Conservation (phyloP, 2,329 filamentous ascomycete genomes). For the Apiospora saccharicola region DNA sequence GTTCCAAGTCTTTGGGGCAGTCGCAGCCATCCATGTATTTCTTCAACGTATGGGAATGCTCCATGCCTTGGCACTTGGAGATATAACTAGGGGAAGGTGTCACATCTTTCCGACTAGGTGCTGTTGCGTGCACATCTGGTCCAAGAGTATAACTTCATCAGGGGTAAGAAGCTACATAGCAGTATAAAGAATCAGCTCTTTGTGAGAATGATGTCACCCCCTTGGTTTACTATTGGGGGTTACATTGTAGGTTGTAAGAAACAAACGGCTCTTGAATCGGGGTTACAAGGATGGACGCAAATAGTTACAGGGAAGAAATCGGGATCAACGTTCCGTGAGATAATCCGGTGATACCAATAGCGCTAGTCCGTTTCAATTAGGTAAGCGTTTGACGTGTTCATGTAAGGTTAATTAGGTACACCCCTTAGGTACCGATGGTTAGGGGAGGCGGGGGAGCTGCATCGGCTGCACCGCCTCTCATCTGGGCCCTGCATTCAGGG, state of each 20-base stretch:
- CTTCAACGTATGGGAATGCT: neutral
- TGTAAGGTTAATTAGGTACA: constrained; percentile 14
- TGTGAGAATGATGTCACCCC: neutral
- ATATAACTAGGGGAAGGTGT: neutral
- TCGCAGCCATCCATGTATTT: neutral
- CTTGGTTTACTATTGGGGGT: neutral
- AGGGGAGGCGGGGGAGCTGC: constrained; percentile 21
- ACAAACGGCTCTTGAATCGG: neutral
- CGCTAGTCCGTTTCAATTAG: neutral
- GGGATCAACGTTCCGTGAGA: constrained; percentile 10
- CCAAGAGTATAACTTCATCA: neutral
- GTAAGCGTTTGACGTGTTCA: constrained; percentile 13
- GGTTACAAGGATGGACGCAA: neutral
- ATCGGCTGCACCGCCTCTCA: constrained; percentile 19
- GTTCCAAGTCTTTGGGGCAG: neutral
- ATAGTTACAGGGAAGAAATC: neutral
- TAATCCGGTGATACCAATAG: neutral
- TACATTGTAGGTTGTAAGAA: neutral
- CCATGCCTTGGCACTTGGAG: neutral
- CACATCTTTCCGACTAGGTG: neutral
- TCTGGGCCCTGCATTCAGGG: constrained; percentile 19
- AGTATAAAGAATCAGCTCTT: neutral
- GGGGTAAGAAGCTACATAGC: neutral
- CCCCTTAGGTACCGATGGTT: constrained; percentile 3
- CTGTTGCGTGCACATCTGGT: neutral